A percentile compares a stretch with the other conserved stretches of the same genome.
These are phyloP conservation scores for Globisporangium perplexum DNA, from an alignment of 352 stramenopile genomes.

Conservation along the genomic window DNA sequence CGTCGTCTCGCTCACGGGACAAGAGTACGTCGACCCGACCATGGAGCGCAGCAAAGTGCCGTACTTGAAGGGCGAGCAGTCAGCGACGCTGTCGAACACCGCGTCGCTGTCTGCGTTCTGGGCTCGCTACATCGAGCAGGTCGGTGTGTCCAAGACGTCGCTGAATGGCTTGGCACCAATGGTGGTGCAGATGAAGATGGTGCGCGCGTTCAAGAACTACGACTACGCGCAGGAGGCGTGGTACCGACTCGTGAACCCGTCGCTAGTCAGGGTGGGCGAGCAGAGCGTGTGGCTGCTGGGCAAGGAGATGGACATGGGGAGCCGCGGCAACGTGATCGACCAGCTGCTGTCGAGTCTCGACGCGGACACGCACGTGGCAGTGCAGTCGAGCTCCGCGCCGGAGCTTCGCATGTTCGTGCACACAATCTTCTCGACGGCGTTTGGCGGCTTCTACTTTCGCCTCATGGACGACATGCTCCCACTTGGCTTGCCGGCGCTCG, in stretches of 20 bases:
- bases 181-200: slow-evolving; percentile 84
- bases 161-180: slow-evolving; percentile 48
- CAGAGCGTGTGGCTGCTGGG: slow-evolving; percentile 65
- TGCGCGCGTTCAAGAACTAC: slow-evolving; percentile 80
- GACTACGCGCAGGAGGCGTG: slow-evolving; percentile 86
- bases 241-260: slow-evolving; percentile 74
- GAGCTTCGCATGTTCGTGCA: slow-evolving; percentile 67
- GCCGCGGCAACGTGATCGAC: slow-evolving; percentile 67
- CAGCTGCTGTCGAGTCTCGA: slow-evolving; percentile 71
- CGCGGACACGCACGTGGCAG: slow-evolving; percentile 1
- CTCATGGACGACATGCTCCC: slow-evolving; percentile 82
- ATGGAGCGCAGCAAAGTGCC: slow-evolving; percentile 71
- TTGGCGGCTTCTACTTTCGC: slow-evolving; percentile 84
- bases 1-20: slow-evolving; percentile 61
- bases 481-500: slow-evolving; percentile 64
- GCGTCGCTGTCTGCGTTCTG: slow-evolving; percentile 61
- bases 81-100: slow-evolving; percentile 44
- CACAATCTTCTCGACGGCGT: slow-evolving; percentile 72
- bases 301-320: slow-evolving; percentile 79
- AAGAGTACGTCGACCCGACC: slow-evolving; percentile 67
- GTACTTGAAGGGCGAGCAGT: slow-evolving; percentile 30
- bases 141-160: slow-evolving; percentile 45
- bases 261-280: slow-evolving; percentile 59
- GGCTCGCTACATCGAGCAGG: slow-evolving; percentile 65
- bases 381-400: not conserved